These are phyloP conservation scores for Dactylellina sp. DNA, from an alignment of 2,329 filamentous ascomycete genomes.

Conservation along the genomic window DNA sequence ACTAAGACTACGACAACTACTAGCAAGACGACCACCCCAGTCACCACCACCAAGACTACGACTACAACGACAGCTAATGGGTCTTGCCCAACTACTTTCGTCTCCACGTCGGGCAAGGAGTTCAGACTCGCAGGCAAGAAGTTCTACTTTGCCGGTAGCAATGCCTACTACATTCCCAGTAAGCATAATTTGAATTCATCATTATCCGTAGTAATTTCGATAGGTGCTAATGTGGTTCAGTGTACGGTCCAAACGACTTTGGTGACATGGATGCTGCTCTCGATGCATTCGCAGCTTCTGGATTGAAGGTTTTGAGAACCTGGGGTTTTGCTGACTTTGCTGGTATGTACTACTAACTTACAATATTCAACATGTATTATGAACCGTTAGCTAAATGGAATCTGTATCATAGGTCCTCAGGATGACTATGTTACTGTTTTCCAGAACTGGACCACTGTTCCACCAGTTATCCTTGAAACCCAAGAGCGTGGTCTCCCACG, in stretches of 20 bases:
- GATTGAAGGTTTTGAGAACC: conserved; percentile 71
- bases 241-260: conserved; percentile 56
- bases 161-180: conserved; percentile 57
- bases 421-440: conserved; percentile 55
- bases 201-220: neutral
- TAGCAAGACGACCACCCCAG: conserved; percentile 8
- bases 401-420: conserved; percentile 31
- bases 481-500: conserved; percentile 68
- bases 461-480: conserved; percentile 42
- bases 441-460: conserved; percentile 53
- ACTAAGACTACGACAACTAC: conserved; percentile 18
- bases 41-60: conserved; percentile 5
- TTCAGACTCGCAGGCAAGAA: conserved; percentile 59
- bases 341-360: conserved; percentile 18
- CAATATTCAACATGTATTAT: conserved; percentile 8
- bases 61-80: conserved; percentile 39
- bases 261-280: conserved; percentile 70
- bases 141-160: conserved; percentile 58
- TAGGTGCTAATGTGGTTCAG: conserved; percentile 8
- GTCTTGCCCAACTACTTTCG: conserved; percentile 56
- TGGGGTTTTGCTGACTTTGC: conserved; percentile 73
- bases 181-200: conserved; percentile 2
- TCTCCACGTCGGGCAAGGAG: conserved; percentile 58
- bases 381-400: conserved; percentile 11
- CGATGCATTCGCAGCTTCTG: conserved; percentile 67